Percentiles rank a stretch among this genome's conserved stretches.
Conservation (phyloP, 2,329 filamentous ascomycete genomes). For the Penicillium sclerotigenum region DNA sequence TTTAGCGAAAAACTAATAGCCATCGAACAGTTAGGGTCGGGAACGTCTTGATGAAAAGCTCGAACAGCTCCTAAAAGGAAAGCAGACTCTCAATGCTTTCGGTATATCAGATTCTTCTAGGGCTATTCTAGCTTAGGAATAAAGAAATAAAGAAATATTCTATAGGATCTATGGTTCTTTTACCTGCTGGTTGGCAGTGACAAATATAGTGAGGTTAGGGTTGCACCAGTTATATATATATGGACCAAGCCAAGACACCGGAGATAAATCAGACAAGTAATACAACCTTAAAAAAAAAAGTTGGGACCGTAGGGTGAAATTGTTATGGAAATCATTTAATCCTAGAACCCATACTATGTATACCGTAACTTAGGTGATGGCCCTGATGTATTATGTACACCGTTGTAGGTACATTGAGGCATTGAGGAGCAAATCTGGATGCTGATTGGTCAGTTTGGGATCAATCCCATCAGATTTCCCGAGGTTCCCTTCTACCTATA, state of each 20-base stretch:
- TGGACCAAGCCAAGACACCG: background rate
- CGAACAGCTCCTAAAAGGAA: constrained; percentile 14
- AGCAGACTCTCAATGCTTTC: background rate
- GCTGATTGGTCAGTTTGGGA: constrained; percentile 15
- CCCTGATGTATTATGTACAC: background rate
- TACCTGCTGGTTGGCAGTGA: too few relatives aligned
- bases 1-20: background rate
- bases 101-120: background rate
- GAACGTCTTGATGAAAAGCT: constrained; percentile 16
- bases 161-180: background rate
- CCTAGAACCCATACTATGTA: background rate
- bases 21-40: constrained; percentile 12
- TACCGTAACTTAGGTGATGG: background rate
- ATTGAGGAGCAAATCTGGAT: background rate
- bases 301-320: too few relatives aligned
- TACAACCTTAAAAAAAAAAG: too few relatives aligned
- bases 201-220: background rate
- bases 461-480: constrained; percentile 1
- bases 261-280: background rate
- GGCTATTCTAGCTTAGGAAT: background rate
- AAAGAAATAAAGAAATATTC: too few relatives aligned
- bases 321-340: too few relatives aligned
- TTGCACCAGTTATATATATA: background rate
- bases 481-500: background rate
- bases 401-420: background rate